Evolutionary conservation across 805 yeast genomes (phyloP).

Genomic region (Priceomyces fermenticarens): DNA sequence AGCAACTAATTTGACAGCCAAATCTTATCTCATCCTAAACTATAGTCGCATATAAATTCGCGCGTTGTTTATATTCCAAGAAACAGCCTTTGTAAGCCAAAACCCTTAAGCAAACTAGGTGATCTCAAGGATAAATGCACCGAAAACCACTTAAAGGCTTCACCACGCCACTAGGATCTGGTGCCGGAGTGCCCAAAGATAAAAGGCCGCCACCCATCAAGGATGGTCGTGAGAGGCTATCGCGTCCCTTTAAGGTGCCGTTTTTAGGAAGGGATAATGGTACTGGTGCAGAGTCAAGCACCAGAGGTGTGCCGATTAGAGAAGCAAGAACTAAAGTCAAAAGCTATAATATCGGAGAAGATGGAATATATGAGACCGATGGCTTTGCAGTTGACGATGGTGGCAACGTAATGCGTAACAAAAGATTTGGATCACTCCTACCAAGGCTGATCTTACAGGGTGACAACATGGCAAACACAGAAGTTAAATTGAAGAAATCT

Average conservation of each 20-base stretch:
- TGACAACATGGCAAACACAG: conserved; percentile 28
- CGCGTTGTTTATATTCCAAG: conserved; percentile 4
- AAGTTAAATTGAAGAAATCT: conserved; percentile 36
- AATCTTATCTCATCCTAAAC: not conserved
- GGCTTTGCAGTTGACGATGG: conserved; percentile 31
- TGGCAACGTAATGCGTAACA: conserved; percentile 24
- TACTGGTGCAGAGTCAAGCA: conserved; percentile 7
- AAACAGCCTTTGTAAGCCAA: not conserved
- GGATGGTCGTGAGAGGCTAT: conserved; percentile 50
- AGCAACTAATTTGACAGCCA: not conserved
- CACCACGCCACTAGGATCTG: conserved; percentile 58
- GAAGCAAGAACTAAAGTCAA: conserved; percentile 28
- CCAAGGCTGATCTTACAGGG: conserved; percentile 50
- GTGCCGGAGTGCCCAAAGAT: conserved; percentile 62
- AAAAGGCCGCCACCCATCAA: conserved; percentile 52
- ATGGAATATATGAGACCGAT: conserved; percentile 13
- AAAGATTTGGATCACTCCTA: conserved; percentile 55
- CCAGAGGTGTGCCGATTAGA: conserved; percentile 18
- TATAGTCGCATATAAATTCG: not conserved
- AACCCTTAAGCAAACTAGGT: not conserved
- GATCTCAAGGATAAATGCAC: conserved; percentile 8
- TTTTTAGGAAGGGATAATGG: conserved; percentile 26
- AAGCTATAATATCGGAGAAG: conserved; percentile 30
- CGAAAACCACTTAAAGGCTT: conserved; percentile 37
- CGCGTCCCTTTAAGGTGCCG: conserved; percentile 71